These are phyloP conservation scores for Phyllachora maydis DNA, from an alignment of 2,329 filamentous ascomycete genomes.

Conservation along the genomic window DNA sequence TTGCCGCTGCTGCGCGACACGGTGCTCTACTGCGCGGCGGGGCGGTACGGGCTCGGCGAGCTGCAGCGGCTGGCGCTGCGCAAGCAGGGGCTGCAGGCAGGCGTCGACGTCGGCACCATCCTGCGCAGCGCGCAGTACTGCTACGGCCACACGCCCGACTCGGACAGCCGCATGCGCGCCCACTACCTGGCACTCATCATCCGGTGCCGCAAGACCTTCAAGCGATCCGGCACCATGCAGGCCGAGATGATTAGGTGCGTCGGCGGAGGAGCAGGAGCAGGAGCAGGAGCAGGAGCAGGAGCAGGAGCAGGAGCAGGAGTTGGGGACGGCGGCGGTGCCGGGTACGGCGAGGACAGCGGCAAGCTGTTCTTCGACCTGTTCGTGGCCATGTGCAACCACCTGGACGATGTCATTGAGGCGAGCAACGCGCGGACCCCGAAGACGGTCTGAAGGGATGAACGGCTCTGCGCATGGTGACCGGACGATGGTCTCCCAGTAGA, in stretches of 20 bases:
- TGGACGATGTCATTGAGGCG: conserved; percentile 85
- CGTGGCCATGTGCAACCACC: conserved; percentile 94
- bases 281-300: too few species aligned
- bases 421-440: conserved; percentile 43
- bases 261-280: too few species aligned
- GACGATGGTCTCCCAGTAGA: too few species aligned
- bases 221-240: conserved; percentile 97
- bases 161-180: conserved; percentile 79
- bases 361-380: conserved; percentile 98
- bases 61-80: conserved; percentile 79
- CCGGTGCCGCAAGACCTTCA: conserved; percentile 91
- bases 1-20: conserved; percentile 80
- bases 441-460: conserved; percentile 31
- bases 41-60: conserved; percentile 78
- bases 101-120: conserved; percentile 82
- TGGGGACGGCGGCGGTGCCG: conserved; percentile 50
- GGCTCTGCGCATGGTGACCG: too few species aligned
- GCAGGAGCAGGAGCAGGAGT: too few species aligned
- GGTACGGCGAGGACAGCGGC: conserved; percentile 17
- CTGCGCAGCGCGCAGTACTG: conserved; percentile 85
- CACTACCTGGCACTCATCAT: conserved; percentile 96
- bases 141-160: conserved; percentile 86
- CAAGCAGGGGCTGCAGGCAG: conserved; percentile 86
- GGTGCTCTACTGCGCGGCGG: conserved; percentile 81
- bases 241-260: conserved; percentile 90